Conservation (phyloP, 306 rosid species). For the Sophora flavescens region DNA sequence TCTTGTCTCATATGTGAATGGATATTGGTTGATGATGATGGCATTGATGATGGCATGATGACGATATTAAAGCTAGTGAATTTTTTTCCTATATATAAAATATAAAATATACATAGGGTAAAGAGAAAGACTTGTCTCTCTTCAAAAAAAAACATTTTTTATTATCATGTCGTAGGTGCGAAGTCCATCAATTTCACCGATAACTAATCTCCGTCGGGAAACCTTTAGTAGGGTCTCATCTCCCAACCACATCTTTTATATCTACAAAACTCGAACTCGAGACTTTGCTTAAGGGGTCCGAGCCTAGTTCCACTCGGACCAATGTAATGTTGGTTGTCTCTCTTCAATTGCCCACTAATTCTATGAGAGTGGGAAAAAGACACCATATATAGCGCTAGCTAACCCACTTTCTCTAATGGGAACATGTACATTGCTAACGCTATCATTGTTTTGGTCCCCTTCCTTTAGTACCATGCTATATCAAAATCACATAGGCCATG, state of each 20-base stretch:
- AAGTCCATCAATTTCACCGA: too few relatives aligned
- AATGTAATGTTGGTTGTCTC: too few relatives aligned
- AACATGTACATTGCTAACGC: slow-evolving; percentile 63
- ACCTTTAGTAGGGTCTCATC: too few relatives aligned
- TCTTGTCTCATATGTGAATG: slow-evolving; percentile 15
- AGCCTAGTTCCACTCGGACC: too few relatives aligned
- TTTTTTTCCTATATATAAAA: background rate
- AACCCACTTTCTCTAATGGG: slow-evolving; percentile 77
- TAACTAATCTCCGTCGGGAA: too few relatives aligned
- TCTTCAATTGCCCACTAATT: slow-evolving; percentile 60
- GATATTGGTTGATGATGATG: slow-evolving; percentile 61
- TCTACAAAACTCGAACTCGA: too few relatives aligned
- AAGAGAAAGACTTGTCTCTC: slow-evolving; percentile 36
- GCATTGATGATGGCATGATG: slow-evolving; percentile 77
- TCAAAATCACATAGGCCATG: slow-evolving; percentile 48
- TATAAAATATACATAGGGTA: background rate
- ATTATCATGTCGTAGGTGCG: too few relatives aligned
- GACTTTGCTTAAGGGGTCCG: too few relatives aligned
- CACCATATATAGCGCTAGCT: slow-evolving; percentile 55
- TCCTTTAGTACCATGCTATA: slow-evolving; percentile 57
- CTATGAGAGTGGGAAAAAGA: slow-evolving; percentile 60
- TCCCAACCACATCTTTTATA: too few relatives aligned
- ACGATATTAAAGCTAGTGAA: slow-evolving; percentile 57
- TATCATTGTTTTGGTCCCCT: slow-evolving; percentile 71
- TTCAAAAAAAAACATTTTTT: too few relatives aligned